phyloP scores from a whole-genome alignment of 768 basidiomycete species.

The Auriscalpium vulgare region DNA sequence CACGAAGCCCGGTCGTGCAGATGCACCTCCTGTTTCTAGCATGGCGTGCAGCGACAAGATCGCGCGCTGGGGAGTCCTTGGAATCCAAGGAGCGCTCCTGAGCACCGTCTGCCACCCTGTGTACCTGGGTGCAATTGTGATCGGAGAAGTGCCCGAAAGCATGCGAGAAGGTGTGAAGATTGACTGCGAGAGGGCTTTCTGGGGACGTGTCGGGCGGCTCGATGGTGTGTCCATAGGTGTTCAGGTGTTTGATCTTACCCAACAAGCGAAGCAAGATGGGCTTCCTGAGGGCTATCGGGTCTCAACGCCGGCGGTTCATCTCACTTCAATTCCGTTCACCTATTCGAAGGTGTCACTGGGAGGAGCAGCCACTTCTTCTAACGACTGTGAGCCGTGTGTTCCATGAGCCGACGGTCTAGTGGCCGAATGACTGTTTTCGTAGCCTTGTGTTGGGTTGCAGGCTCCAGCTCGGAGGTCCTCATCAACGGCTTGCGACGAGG shows the following conservation, averaged over 20 bases:
- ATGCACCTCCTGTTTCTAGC: constrained; percentile 72
- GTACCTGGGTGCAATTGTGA: constrained; percentile 55
- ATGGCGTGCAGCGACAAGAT: constrained; percentile 98
- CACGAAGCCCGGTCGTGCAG: constrained; percentile 91
- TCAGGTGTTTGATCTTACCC: not conserved
- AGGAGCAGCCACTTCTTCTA: constrained; percentile 37
- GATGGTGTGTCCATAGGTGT: constrained; percentile 28
- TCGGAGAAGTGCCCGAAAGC: constrained; percentile 57
- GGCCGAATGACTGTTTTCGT: constrained; percentile 4
- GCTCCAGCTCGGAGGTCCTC: constrained; percentile 48
- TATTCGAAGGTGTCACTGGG: constrained; percentile 40
- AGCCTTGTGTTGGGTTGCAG: constrained; percentile 71
- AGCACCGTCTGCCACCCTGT: constrained; percentile 48
- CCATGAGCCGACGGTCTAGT: not conserved
- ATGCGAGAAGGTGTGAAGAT: constrained; percentile 33
- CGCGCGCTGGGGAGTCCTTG: constrained; percentile 76
- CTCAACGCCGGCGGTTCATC: constrained; percentile 42
- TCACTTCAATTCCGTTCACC: constrained; percentile 52
- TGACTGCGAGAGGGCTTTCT: constrained; percentile 69
- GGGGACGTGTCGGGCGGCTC: constrained; percentile 39
- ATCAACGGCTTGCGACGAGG: constrained; percentile 80
- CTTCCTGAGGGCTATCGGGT: constrained; percentile 43
- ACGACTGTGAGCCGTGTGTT: constrained; percentile 48
- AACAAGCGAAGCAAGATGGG: constrained; percentile 15
- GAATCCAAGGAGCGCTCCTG: constrained; percentile 78